Evolutionary conservation across 331 rosid genomes (phyloP), one percentile per base, ranked within the genome.

Genomic region (Malus hybrid): DNA sequence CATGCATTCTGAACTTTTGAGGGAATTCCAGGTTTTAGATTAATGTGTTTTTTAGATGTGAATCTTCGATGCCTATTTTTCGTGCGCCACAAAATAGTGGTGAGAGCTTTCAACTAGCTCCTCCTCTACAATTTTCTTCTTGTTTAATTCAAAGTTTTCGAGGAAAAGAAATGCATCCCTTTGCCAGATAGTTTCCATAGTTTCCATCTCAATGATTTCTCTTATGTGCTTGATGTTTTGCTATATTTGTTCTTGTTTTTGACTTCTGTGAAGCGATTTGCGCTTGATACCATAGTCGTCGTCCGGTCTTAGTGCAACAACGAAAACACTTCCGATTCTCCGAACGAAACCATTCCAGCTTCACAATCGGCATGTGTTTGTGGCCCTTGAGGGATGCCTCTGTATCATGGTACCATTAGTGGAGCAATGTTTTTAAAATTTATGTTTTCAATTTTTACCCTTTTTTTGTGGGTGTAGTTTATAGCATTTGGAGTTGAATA

Each of bases 11-110:
- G 34, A 80, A 80, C 86, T 68, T 73, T 76, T 65, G 52, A 6
- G 69, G 75, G 81, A 73, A 82, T 56, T 76, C 81, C 82, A 80
- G 87, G 89, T 85, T 59, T 42, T 83, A 16, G 72, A 76, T 69
- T 78, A 70, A 81, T 84, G 83, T 83, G 71, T 55, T 57, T 76
- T 69, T 69, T 42, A 78, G 80, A 77, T 76, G 55, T 73, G 77
- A 78, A 80, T 62, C 73, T 75, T 68, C 62, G 44, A 59, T 86
- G 78, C 75, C 74, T 50, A 61, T 73, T 78, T 81, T 65, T 70
- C 67, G 69, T 76, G 79, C 74, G 76, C 81, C 87, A 83, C 90
- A 71, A 65, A 82, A 82, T 62, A 78, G 81, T 71, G 65, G 74
- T 74, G 70, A 74, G 86, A 81, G 86, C 87, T 65, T 76, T 70